These are phyloP conservation scores for Epithele typhae DNA, from an alignment of 768 basidiomycete genomes.

Conservation along the genomic window DNA sequence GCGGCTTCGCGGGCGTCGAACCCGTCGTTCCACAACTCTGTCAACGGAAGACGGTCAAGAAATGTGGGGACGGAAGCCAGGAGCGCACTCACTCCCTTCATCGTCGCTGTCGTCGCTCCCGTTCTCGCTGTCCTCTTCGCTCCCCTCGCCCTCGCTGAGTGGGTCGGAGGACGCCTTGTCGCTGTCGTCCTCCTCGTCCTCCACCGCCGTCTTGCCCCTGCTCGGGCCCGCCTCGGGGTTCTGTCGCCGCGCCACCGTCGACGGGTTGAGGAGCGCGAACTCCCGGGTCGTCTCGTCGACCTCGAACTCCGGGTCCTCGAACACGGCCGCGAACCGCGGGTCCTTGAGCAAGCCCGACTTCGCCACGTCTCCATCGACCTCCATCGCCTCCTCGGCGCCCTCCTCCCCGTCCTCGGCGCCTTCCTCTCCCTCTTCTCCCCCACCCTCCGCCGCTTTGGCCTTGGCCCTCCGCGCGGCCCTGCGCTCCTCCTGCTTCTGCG, in stretches of 20 bases:
- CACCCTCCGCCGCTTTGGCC: conserved; percentile 37
- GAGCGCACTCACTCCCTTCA: conserved; percentile 31
- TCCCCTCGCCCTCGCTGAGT: conserved; percentile 27
- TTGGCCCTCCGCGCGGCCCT: conserved; percentile 38
- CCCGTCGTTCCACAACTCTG: conserved; percentile 25
- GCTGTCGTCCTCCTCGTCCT: conserved; percentile 87
- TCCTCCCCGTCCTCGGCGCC: conserved; percentile 36
- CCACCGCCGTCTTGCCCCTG: conserved; percentile 71
- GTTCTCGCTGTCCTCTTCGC: conserved; percentile 27
- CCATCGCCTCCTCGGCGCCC: conserved; percentile 28
- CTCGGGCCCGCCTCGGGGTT: conserved; percentile 13
- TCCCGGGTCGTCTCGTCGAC: conserved; percentile 88
- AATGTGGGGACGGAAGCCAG: not conserved
- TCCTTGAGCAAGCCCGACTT: conserved; percentile 67
- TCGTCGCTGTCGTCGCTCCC: conserved; percentile 42
- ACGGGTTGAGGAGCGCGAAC: conserved; percentile 91
- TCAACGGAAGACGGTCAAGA: not conserved
- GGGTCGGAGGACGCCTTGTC: conserved; percentile 55
- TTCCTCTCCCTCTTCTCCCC: conserved; percentile 34
- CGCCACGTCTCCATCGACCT: conserved; percentile 26
- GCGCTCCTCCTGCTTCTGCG: conserved; percentile 45
- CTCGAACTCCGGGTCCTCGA: conserved; percentile 86
- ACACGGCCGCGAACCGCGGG: conserved; percentile 85
- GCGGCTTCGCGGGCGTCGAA: conserved; percentile 23
- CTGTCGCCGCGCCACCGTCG: conserved; percentile 56